Percentiles rank a stretch among this genome's conserved stretches.
Evolutionary conservation across 2,329 filamentous ascomycete genomes (phyloP).

Genomic region (Penicillium decumbens): DNA sequence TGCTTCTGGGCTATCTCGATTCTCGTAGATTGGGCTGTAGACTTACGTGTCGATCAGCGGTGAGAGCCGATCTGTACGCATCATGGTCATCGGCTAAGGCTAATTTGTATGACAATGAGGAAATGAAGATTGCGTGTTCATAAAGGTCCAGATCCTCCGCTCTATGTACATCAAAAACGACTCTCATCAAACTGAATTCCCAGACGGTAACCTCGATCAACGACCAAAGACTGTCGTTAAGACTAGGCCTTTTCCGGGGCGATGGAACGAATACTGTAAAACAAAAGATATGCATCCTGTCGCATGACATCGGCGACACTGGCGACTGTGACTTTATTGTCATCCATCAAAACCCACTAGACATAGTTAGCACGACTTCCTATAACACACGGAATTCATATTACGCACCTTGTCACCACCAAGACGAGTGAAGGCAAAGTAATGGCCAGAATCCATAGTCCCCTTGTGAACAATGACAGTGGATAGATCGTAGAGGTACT

Average conservation of each 20-base stretch:
- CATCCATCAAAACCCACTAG: constrained; percentile 93
- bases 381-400: background rate
- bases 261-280: constrained; percentile 57
- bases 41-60: background rate
- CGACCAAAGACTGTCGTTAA: background rate
- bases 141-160: background rate
- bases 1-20: background rate
- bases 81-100: background rate
- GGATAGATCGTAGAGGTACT: constrained; percentile 77
- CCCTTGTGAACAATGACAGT: constrained; percentile 91
- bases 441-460: constrained; percentile 88
- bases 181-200: background rate
- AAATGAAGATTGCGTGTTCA: background rate
- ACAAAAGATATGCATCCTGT: constrained; percentile 83
- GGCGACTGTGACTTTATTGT: constrained; percentile 83
- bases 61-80: background rate
- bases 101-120: background rate
- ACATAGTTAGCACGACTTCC: background rate
- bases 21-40: background rate
- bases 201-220: background rate
- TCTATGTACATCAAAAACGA: background rate
- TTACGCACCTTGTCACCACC: constrained; percentile 64
- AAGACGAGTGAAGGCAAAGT: constrained; percentile 74
- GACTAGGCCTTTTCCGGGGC: constrained; percentile 5
- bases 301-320: constrained; percentile 78